A percentile compares a stretch with the other conserved stretches of the same genome.
These are phyloP conservation scores for Termitomyces sp. DNA, from an alignment of 768 basidiomycete species.

Conservation along the genomic window DNA sequence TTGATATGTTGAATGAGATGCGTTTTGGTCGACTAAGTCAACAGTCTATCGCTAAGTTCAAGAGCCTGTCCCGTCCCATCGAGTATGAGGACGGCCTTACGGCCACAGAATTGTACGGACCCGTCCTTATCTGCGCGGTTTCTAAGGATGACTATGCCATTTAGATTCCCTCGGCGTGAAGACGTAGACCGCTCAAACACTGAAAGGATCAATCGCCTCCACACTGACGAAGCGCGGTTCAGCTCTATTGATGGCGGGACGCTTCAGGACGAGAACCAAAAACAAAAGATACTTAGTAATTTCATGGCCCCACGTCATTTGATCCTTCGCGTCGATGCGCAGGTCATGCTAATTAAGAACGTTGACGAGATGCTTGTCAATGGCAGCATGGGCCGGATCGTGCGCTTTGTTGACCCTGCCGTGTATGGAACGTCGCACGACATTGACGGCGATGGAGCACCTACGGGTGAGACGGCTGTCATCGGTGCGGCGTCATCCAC, in stretches of 20 bases:
- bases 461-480: conserved; percentile 21
- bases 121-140: neutral
- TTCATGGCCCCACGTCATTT: conserved; percentile 82
- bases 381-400: conserved; percentile 85
- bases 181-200: conserved; percentile 87
- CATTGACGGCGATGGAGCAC: conserved; percentile 19
- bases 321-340: conserved; percentile 71
- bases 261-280: conserved; percentile 46
- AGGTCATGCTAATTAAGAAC: conserved; percentile 97
- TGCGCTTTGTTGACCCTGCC: conserved; percentile 61
- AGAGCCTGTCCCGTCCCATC: conserved; percentile 61
- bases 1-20: conserved; percentile 99
- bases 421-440: conserved; percentile 39
- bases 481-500: conserved; percentile 24
- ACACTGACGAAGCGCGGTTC: conserved; percentile 49
- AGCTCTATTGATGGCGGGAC: conserved; percentile 59
- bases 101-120: conserved; percentile 81
- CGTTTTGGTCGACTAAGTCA: conserved; percentile 72
- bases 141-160: neutral
- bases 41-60: conserved; percentile 69
- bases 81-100: conserved; percentile 75
- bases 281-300: conserved; percentile 78
- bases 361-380: conserved; percentile 88
- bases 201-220: conserved; percentile 56
- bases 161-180: conserved; percentile 84